Evolutionary conservation across 1,284 basidiomycete genomes (phyloP).

Genomic region (Irpex sp.): DNA sequence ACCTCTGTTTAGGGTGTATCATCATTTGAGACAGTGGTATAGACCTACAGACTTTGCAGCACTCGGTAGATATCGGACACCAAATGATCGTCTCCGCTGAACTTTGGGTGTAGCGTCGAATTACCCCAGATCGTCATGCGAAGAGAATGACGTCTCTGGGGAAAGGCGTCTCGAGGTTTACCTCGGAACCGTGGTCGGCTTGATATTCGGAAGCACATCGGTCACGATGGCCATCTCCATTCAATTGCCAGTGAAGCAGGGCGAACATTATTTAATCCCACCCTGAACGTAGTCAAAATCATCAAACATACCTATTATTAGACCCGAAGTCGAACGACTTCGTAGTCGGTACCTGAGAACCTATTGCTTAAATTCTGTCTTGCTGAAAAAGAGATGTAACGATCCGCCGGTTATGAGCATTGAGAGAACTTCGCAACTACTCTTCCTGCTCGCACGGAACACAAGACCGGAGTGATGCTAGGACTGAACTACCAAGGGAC

Average conservation of each 20-base stretch:
- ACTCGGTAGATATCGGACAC: not conserved
- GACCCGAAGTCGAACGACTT: no score
- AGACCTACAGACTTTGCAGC: no score
- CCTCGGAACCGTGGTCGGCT: not conserved
- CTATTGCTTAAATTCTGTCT: not conserved
- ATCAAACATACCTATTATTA: no score
- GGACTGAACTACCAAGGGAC: not conserved
- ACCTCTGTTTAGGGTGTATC: no score
- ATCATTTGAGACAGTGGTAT: no score
- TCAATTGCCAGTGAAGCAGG: no score
- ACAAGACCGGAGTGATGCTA: not conserved
- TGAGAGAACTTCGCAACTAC: not conserved
- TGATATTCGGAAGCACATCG: not conserved
- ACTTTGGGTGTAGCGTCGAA: no score
- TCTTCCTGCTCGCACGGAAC: not conserved
- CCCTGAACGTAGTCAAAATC: no score
- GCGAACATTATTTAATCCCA: no score
- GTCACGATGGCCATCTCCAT: not conserved
- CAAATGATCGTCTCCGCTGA: not conserved
- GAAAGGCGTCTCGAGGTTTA: not conserved
- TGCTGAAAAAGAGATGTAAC: not conserved
- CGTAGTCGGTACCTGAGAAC: no score
- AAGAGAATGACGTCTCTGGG: not conserved
- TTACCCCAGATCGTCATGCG: not conserved
- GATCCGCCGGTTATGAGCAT: not conserved